Base-by-base conservation (phyloP, 2,329 filamentous ascomycete species). In the Endoconidiophora laricicola region DNA sequence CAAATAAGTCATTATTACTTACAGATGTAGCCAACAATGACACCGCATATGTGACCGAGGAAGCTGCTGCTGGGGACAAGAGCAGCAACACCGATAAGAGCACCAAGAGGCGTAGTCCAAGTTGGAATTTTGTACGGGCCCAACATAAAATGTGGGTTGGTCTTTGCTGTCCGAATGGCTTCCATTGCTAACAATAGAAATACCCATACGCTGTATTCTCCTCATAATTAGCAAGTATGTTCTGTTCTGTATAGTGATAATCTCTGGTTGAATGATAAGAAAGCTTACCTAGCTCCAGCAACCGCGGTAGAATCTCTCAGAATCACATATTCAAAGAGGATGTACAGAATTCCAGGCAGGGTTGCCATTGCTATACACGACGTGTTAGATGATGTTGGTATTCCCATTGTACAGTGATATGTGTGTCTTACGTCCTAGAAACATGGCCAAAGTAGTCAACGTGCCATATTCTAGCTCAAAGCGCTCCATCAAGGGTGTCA, bases 401-500 rank as follows among this genome's bases (percentile, higher is more conserved):
- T 24, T 23, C 10, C 3, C 23, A 20, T 23, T 18, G 16, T 18
- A 18, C 5, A 3, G 5, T 9, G 36, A 18, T 16, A 4, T 37
- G 4, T 41, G 26, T 9, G 4, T 49, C 87, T 70, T 71, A 94
- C 87, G 88, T 52, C 91, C 91, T 59, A 91, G 78, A 63, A 96
- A 95, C 48, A 96, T 71, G 36, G 85, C 78, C 55, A 94, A 63
- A n/a, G 86, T 83, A 23, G 86, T 86, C 60, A 96, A 69, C 6
- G 90, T 96, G 48, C 91, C 91, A 64, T 93, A 80, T 63, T 95
- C 90, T 55, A 78, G 76, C 68, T 98, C 91, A 64, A 96, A 98
- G 54, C 88, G 78, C 65, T 95, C 90, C 63, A 98, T 68, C 47
- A 98, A 70, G n/a, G 91, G 91, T 38, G 81, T 80, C 55, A 96